Conservation (phyloP, 805 yeast species). For the Candida sithepensis region DNA sequence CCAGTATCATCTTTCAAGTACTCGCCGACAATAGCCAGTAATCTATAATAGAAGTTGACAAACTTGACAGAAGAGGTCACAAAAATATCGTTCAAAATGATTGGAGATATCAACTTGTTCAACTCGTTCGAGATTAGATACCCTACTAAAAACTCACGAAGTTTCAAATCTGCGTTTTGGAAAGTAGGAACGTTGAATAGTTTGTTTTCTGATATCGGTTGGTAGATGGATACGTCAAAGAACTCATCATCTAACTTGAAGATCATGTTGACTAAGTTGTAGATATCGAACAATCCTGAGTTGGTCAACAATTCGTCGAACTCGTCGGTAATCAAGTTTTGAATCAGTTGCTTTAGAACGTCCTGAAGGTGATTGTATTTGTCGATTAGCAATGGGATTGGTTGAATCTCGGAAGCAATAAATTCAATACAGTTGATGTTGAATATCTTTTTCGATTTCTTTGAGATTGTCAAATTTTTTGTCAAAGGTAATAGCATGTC, state of each 20-base stretch:
- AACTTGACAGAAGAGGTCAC: constrained; percentile 47
- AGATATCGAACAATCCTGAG: constrained; percentile 55
- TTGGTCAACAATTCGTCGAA: constrained; percentile 44
- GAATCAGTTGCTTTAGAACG: constrained; percentile 33
- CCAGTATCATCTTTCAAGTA: constrained; percentile 32
- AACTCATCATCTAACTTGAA: constrained; percentile 58
- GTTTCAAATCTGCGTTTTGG: constrained; percentile 37
- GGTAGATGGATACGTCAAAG: constrained; percentile 59
- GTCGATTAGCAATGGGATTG: constrained; percentile 38
- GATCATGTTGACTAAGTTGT: constrained; percentile 68
- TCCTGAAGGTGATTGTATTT: constrained; percentile 36
- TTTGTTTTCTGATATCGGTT: constrained; percentile 61
- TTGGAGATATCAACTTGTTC: constrained; percentile 60
- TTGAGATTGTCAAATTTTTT: constrained; percentile 24
- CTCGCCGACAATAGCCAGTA: constrained; percentile 34
- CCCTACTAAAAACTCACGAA: constrained; percentile 53
- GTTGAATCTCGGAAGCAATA: constrained; percentile 50
- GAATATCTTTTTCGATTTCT: constrained; percentile 37
- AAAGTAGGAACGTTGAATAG: constrained; percentile 45
- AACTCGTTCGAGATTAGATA: constrained; percentile 58
- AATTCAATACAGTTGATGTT: constrained; percentile 60
- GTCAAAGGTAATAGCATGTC: constrained; percentile 29
- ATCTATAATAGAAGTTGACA: constrained; percentile 43
- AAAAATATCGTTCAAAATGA: constrained; percentile 53
- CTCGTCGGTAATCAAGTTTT: constrained; percentile 41